Percentiles rank a stretch among this genome's conserved stretches.
phyloP scores from a whole-genome alignment of 2,329 filamentous ascomycete genomes.

The Phaeophleospora eucalypticola region DNA sequence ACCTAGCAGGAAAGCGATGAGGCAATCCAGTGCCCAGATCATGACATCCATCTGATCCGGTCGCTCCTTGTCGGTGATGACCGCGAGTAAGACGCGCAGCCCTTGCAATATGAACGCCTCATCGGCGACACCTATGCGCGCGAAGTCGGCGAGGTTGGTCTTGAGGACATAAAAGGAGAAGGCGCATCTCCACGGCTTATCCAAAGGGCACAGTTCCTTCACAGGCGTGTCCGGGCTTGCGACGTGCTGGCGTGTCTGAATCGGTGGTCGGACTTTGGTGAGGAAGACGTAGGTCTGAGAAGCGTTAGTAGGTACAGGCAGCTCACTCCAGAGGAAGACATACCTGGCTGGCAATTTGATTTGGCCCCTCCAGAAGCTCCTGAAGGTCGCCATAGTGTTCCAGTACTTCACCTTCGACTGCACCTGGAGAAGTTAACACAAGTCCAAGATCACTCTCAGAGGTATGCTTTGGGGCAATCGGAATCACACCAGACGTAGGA shows the following conservation, averaged over 20 bases:
- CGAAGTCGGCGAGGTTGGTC: constrained; percentile 50
- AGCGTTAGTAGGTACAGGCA: constrained; percentile 1
- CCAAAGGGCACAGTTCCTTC: constrained; percentile 61
- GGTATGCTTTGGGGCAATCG: constrained; percentile 25
- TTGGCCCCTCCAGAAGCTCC: constrained; percentile 64
- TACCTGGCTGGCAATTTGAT: constrained; percentile 49
- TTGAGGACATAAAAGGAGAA: constrained; percentile 67
- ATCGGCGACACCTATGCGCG: constrained; percentile 27
- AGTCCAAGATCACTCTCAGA: constrained; percentile 22
- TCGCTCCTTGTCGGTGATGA: constrained; percentile 22
- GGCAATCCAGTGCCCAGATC: constrained; percentile 14
- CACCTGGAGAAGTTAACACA: constrained; percentile 31
- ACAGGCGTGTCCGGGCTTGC: constrained; percentile 52
- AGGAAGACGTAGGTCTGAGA: neutral
- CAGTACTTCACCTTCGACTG: constrained; percentile 73
- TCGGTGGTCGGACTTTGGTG: constrained; percentile 52
- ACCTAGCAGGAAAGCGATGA: constrained; percentile 22
- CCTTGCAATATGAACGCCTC: constrained; percentile 26
- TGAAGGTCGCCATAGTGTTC: constrained; percentile 81
- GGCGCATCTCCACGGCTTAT: constrained; percentile 61
- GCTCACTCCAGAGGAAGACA: neutral
- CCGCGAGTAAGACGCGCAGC: constrained; percentile 22
- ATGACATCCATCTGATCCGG: constrained; percentile 9
- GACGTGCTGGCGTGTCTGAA: constrained; percentile 48
- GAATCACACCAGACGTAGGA: constrained; percentile 20